Evolutionary conservation across 805 yeast species (phyloP).

Genomic region (Cyberlindnera subsufficiens): DNA sequence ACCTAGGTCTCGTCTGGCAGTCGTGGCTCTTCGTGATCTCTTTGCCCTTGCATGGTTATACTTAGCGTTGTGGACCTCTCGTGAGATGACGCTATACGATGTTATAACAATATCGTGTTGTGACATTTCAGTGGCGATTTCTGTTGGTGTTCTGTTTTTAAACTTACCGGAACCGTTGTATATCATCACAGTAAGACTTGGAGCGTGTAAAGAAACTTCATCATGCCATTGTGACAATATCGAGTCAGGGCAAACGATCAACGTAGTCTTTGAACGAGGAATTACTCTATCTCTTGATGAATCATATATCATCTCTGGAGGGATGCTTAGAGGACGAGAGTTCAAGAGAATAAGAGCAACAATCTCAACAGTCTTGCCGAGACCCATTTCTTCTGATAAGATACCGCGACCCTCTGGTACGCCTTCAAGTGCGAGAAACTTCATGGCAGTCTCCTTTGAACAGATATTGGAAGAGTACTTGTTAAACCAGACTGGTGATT

Average conservation of each 20-base stretch:
- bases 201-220: constrained; percentile 59
- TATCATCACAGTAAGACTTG: constrained; percentile 51
- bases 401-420: constrained; percentile 39
- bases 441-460: constrained; percentile 26
- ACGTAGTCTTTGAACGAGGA: constrained; percentile 55
- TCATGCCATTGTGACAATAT: constrained; percentile 82
- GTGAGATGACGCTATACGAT: constrained; percentile 64
- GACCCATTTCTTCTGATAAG: constrained; percentile 94
- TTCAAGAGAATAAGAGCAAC: constrained; percentile 60
- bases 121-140: constrained; percentile 47
- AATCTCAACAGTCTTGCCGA: constrained; percentile 90
- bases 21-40: constrained; percentile 15
- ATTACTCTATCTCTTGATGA: constrained; percentile 16
- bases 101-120: constrained; percentile 75
- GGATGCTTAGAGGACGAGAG: constrained; percentile 35
- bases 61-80: constrained; percentile 74
- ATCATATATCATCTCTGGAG: constrained; percentile 5
- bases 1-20: background rate
- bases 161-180: constrained; percentile 53
- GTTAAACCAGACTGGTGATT: constrained; percentile 38
- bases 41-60: constrained; percentile 46
- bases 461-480: constrained; percentile 43
- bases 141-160: constrained; percentile 25
- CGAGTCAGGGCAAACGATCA: constrained; percentile 82
- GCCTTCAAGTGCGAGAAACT: constrained; percentile 24